phyloP scores from a whole-genome alignment of 2,329 filamentous ascomycete species.

The Penicillium sp. region DNA sequence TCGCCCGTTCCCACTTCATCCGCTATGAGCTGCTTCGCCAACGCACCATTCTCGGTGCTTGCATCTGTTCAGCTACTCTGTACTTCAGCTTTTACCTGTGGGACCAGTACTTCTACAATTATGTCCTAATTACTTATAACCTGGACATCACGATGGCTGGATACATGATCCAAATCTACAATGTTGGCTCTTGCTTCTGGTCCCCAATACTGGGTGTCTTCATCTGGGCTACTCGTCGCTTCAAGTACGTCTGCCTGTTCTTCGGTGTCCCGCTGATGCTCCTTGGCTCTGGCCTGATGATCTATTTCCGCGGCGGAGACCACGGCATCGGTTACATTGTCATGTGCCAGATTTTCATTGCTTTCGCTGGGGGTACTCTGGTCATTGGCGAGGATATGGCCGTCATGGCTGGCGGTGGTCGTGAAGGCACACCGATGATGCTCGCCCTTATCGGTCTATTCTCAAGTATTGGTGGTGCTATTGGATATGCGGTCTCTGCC shows the following conservation, averaged over 20 bases:
- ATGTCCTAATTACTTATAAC: constrained; percentile 21
- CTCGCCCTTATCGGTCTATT: constrained; percentile 22
- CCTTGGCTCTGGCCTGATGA: constrained; percentile 22
- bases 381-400: constrained; percentile 23
- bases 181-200: constrained; percentile 21
- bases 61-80: constrained; percentile 16
- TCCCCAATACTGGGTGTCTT: constrained; percentile 18
- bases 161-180: constrained; percentile 25
- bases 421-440: constrained; percentile 23
- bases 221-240: constrained; percentile 17
- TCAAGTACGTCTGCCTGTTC: constrained; percentile 21
- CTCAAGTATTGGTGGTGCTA: constrained; percentile 20
- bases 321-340: constrained; percentile 18
- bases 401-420: constrained; percentile 21
- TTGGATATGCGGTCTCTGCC: constrained; percentile 23
- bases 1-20: constrained; percentile 22
- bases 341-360: constrained; percentile 23
- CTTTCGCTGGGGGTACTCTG: constrained; percentile 19
- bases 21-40: constrained; percentile 22
- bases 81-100: constrained; percentile 28
- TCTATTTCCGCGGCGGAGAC: constrained; percentile 21
- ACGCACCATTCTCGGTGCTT: constrained; percentile 24
- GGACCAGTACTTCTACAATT: constrained; percentile 23
- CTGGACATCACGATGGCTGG: constrained; percentile 19
- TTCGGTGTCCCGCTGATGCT: constrained; percentile 21